Percentiles rank a stretch among this genome's conserved stretches.
Conservation (phyloP, 352 stramenopile species). For the Peronospora belbahrii region DNA sequence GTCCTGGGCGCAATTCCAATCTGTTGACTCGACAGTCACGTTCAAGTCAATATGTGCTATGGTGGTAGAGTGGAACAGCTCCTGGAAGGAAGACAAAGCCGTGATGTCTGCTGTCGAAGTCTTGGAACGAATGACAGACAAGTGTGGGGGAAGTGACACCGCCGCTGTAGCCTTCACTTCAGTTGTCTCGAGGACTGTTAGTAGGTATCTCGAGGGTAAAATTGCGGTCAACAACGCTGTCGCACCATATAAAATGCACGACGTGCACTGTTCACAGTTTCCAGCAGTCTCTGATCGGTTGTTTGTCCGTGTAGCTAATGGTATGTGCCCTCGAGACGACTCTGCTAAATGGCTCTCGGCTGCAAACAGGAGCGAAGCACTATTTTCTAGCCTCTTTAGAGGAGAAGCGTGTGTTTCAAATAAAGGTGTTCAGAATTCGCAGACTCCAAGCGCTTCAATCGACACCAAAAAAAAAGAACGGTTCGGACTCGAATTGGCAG, state of each 20-base stretch:
- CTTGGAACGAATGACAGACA: conserved; percentile 6
- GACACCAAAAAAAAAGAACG: too few species aligned
- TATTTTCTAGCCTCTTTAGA: conserved; percentile 18
- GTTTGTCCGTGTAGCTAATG: conserved; percentile 21
- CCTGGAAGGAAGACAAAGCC: conserved; percentile 7
- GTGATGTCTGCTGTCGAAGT: conserved; percentile 11
- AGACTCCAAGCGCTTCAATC: neutral
- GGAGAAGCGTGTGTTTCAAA: conserved; percentile 15
- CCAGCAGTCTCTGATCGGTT: conserved; percentile 16
- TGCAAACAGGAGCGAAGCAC: neutral
- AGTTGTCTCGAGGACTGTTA: conserved; percentile 6
- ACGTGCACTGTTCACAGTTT: conserved; percentile 6
- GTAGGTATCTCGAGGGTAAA: conserved; percentile 15
- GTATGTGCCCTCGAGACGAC: conserved; percentile 23
- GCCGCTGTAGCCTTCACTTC: conserved; percentile 28
- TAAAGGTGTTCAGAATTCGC: neutral
- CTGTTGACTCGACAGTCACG: neutral
- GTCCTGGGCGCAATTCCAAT: conserved; percentile 28
- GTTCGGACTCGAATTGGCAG: conserved; percentile 15
- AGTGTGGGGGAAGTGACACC: conserved; percentile 20
- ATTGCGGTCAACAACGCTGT: conserved; percentile 8
- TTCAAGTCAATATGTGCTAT: conserved; percentile 17
- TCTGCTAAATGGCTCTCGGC: neutral
- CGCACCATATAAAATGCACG: conserved; percentile 12
- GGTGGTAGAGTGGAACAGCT: conserved; percentile 23